phyloP scores from a whole-genome alignment of 202 grass and related monocot genomes.

The Panicum virgatum region DNA sequence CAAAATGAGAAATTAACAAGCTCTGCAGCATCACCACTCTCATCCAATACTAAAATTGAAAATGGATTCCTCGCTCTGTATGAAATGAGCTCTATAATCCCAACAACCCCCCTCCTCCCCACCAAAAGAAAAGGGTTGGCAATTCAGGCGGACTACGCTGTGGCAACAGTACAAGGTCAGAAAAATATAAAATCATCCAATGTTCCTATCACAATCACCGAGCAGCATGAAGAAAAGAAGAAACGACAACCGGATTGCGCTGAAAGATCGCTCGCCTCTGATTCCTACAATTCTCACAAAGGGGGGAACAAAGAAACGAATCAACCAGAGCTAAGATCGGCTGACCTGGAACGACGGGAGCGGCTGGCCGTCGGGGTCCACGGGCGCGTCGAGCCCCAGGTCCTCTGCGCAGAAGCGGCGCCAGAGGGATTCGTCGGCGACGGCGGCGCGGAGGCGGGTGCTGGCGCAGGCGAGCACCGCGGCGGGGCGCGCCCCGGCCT shows the following conservation, averaged over 20 bases:
- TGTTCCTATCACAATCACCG: background rate
- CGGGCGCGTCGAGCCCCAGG: conserved; percentile 55
- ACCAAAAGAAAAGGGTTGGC: no score
- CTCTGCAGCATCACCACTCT: no score
- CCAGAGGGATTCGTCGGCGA: conserved; percentile 65
- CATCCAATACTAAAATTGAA: background rate
- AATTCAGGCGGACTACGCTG: no score
- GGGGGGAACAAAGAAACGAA: background rate
- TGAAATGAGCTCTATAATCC: background rate
- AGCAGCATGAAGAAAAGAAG: background rate
- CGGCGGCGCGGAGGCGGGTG: conserved; percentile 51
- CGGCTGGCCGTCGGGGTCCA: conserved; percentile 56
- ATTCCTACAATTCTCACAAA: background rate
- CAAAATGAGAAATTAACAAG: no score
- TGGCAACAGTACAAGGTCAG: background rate
- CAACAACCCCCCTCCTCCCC: background rate
- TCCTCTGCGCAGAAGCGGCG: conserved; percentile 69
- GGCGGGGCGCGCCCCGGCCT: conserved; percentile 48
- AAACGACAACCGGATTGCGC: background rate
- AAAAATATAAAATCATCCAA: background rate
- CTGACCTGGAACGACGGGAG: conserved; percentile 80
- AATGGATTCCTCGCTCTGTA: background rate
- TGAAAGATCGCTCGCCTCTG: background rate
- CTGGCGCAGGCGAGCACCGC: conserved; percentile 66
- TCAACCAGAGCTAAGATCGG: background rate